phyloP scores from a whole-genome alignment of 192 early-diverging fungal genomes.

The Backusella tuberculispora region DNA sequence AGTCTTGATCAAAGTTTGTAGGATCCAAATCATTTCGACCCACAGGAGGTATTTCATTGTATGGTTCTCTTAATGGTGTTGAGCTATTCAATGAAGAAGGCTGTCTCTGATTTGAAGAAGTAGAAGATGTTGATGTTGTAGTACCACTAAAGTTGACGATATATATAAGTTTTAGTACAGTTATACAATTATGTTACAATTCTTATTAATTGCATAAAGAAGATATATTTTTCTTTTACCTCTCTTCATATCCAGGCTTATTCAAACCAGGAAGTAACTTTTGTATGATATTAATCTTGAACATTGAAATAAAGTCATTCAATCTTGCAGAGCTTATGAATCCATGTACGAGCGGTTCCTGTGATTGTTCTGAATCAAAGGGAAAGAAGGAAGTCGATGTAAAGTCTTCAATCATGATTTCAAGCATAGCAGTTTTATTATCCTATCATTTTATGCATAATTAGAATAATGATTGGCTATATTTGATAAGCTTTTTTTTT shows the following conservation, averaged over 20 bases:
- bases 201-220: background rate
- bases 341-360: conserved; percentile 50
- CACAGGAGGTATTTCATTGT: conserved; percentile 51
- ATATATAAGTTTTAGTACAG: background rate
- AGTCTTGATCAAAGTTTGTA: conserved; percentile 42
- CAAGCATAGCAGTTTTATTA: conserved; percentile 52
- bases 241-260: conserved; percentile 74
- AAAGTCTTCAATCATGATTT: conserved; percentile 52
- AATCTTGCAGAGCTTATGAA: conserved; percentile 62
- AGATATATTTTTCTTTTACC: background rate
- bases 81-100: background rate
- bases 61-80: background rate
- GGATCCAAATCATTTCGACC: conserved; percentile 80
- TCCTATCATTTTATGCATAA: conserved; percentile 39
- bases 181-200: background rate
- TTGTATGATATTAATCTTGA: conserved; percentile 69
- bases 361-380: conserved; percentile 32
- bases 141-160: background rate
- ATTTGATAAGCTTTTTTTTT: too few relatives aligned
- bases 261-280: conserved; percentile 67
- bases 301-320: conserved; percentile 61
- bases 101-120: background rate
- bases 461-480: background rate
- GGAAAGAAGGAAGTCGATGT: conserved; percentile 58
- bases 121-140: background rate